Percentiles rank a stretch among this genome's conserved stretches.
phyloP scores from a whole-genome alignment of 176 grass and related monocot genomes.

The Aegilops speltoides region DNA sequence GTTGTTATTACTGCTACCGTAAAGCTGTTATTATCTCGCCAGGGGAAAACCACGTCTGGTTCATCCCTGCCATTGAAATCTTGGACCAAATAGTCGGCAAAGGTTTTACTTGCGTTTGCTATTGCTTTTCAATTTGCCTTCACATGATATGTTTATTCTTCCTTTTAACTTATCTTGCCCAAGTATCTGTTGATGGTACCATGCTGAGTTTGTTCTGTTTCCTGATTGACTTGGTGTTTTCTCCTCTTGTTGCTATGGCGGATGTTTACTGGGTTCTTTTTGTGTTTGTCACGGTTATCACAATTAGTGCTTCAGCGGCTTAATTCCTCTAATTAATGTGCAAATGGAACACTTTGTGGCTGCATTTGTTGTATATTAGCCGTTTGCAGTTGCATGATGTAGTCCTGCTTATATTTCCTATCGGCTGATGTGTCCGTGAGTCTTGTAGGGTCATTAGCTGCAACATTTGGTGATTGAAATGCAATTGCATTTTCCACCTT shows the following conservation, averaged over 20 bases:
- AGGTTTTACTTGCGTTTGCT: slow-evolving; percentile 16
- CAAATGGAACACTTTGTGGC: not conserved
- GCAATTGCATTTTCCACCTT: not conserved
- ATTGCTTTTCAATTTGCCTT: slow-evolving; percentile 4
- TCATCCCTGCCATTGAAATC: slow-evolving; percentile 6
- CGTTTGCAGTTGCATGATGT: not conserved
- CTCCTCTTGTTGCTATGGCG: not conserved
- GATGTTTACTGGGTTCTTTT: not conserved
- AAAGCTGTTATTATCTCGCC: not conserved
- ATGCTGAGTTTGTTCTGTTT: not conserved
- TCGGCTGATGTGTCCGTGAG: not conserved
- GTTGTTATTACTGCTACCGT: not conserved
- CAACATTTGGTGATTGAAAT: not conserved
- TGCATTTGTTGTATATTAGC: slow-evolving; percentile 1
- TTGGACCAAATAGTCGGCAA: not conserved
- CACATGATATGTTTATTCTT: not conserved
- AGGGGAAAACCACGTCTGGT: not conserved
- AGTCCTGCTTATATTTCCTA: not conserved
- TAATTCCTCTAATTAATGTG: not conserved
- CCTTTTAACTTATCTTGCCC: not conserved
- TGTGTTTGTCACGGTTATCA: not conserved
- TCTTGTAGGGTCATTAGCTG: not conserved
- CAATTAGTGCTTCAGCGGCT: not conserved
- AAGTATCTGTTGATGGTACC: not conserved
- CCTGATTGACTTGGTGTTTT: not conserved